Evolutionary conservation across 2,329 filamentous ascomycete genomes (phyloP).

Genomic region (Paracamarosporium sp.): DNA sequence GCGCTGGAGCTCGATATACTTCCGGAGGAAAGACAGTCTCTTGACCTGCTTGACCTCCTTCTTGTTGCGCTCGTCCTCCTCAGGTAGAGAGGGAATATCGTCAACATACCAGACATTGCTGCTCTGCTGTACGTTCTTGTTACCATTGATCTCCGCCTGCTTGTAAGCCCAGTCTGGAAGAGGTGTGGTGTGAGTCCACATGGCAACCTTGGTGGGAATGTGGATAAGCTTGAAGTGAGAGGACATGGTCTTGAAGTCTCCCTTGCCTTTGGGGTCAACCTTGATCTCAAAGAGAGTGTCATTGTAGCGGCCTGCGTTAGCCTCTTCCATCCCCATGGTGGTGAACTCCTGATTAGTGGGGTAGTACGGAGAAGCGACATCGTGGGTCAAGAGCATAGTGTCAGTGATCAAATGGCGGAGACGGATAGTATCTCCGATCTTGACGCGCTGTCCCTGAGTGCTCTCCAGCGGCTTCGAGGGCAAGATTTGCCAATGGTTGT

Average conservation of each 20-base stretch:
- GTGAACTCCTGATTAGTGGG: conserved; percentile 99
- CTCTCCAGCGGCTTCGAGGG: conserved; percentile 63
- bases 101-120: conserved; percentile 97
- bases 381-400: conserved; percentile 86
- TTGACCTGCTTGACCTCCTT: conserved; percentile 83
- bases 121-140: conserved; percentile 89
- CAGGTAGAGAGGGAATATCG: conserved; percentile 80
- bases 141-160: conserved; percentile 98
- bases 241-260: conserved; percentile 88
- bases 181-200: conserved; percentile 97
- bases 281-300: conserved; percentile 94
- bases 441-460: conserved; percentile 69
- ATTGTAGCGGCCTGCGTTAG: conserved; percentile 75
- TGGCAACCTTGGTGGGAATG: conserved; percentile 91
- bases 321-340: conserved; percentile 75
- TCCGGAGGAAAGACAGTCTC: conserved; percentile 83
- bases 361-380: conserved; percentile 94
- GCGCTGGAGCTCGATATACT: conserved; percentile 95
- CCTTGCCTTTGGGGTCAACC: conserved; percentile 81
- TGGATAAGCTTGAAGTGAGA: conserved; percentile 97
- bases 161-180: conserved; percentile 98
- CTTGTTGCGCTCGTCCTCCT: conserved; percentile 73
- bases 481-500: conserved; percentile 97
- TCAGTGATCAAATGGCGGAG: conserved; percentile 88
- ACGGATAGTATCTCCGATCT: conserved; percentile 84